Evolutionary conservation across 176 grass and related monocot genomes (phyloP).

Genomic region (Zea mays): DNA sequence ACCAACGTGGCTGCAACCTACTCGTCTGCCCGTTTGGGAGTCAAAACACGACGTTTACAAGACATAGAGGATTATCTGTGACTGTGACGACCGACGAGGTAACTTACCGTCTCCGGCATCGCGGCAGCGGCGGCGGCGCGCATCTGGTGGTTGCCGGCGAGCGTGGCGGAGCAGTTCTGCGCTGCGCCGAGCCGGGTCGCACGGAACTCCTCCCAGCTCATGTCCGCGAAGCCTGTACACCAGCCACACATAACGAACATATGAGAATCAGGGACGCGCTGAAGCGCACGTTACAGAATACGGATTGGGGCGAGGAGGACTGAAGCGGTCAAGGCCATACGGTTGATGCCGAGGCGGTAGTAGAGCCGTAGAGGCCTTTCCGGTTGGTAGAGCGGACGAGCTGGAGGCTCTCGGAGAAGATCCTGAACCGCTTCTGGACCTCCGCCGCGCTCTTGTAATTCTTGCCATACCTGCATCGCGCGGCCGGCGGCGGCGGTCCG

Average conservation of each 20-base stretch:
- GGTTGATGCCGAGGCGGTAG: conserved; percentile 86
- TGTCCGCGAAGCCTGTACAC: conserved; percentile 68
- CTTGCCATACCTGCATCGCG: conserved; percentile 63
- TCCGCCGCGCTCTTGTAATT: conserved; percentile 69
- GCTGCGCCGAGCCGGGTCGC: conserved; percentile 67
- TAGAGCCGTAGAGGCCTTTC: conserved; percentile 56
- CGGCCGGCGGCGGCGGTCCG: background rate
- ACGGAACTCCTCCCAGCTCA: conserved; percentile 97
- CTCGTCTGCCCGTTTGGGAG: background rate
- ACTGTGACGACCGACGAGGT: background rate
- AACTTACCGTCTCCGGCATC: conserved; percentile 71
- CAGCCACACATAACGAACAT: background rate
- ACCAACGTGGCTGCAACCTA: background rate
- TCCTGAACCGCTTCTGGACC: conserved; percentile 65
- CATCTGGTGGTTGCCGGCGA: conserved; percentile 78
- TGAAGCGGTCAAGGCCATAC: conserved; percentile 41
- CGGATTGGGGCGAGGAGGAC: background rate
- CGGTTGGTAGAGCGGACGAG: conserved; percentile 73
- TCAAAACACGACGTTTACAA: background rate
- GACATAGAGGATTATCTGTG: conserved; percentile 24
- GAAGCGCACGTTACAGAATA: conserved; percentile 7
- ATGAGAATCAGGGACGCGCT: background rate
- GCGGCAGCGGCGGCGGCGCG: conserved; percentile 19
- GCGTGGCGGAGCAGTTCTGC: conserved; percentile 95
- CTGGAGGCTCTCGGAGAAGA: conserved; percentile 83